These are phyloP conservation scores for Nicotiana rustica DNA, from an alignment of 305 asterid genomes.

Conservation along the genomic window DNA sequence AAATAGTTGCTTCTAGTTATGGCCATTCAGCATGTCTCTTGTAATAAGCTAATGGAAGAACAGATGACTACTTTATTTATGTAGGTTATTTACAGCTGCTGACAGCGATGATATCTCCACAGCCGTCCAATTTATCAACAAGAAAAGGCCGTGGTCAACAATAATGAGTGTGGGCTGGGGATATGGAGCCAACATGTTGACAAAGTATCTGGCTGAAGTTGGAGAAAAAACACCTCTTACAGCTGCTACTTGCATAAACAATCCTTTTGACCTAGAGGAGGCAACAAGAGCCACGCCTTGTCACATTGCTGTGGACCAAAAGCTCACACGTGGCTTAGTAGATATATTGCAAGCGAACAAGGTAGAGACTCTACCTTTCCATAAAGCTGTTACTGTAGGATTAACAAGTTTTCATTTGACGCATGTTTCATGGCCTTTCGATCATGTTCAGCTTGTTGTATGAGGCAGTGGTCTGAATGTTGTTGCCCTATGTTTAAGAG, in stretches of 20 bases:
- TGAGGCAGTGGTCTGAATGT: constrained; percentile 11
- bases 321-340: constrained; percentile 71
- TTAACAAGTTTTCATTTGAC: constrained; percentile 19
- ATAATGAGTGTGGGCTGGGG: constrained; percentile 96
- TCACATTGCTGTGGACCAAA: constrained; percentile 60
- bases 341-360: constrained; percentile 79
- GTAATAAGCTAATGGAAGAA: constrained; percentile 63
- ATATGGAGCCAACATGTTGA: constrained; percentile 96
- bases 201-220: constrained; percentile 90
- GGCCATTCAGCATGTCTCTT: constrained; percentile 35
- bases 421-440: not conserved
- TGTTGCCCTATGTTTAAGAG: not conserved
- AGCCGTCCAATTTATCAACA: constrained; percentile 71
- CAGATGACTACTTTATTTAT: constrained; percentile 61
- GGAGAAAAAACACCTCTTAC: constrained; percentile 95
- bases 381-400: constrained; percentile 27
- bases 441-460: constrained; percentile 17
- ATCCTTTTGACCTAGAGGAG: constrained; percentile 94
- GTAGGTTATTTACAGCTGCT: constrained; percentile 99
- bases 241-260: constrained; percentile 93
- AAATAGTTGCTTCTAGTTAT: constrained; percentile 44
- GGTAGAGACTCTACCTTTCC: constrained; percentile 48
- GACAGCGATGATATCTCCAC: constrained; percentile 97
- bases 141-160: constrained; percentile 95
- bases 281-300: constrained; percentile 64